Percentiles rank a stretch among this genome's conserved stretches.
phyloP scores from a whole-genome alignment of 805 yeast genomes.

The Jamesozyma rosinii region DNA sequence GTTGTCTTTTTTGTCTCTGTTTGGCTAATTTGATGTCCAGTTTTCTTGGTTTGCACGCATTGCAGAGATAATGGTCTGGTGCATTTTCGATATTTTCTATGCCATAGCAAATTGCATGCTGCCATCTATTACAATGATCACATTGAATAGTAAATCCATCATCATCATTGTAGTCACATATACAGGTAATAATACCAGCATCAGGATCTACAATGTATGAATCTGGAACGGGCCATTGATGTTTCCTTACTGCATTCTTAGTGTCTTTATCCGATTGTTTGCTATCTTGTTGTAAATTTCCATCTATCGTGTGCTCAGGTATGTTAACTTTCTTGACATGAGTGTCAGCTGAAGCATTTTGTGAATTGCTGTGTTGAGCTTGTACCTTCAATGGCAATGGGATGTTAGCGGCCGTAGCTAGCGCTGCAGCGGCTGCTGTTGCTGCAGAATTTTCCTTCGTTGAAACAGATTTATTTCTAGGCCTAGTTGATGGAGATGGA shows the following conservation, averaged over 20 bases:
- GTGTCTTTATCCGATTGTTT: background rate
- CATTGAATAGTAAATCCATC: slow-evolving; percentile 94
- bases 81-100: slow-evolving; percentile 61
- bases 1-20: slow-evolving; percentile 28
- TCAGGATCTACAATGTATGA: slow-evolving; percentile 67
- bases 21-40: slow-evolving; percentile 38
- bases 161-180: slow-evolving; percentile 79
- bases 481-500: background rate
- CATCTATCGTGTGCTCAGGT: background rate
- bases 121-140: slow-evolving; percentile 88
- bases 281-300: background rate
- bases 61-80: slow-evolving; percentile 77
- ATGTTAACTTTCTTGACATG: slow-evolving; percentile 1
- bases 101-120: slow-evolving; percentile 86
- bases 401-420: slow-evolving; percentile 71
- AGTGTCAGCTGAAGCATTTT: background rate
- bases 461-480: background rate
- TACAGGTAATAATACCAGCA: slow-evolving; percentile 79
- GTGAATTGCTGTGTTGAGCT: background rate
- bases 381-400: slow-evolving; percentile 46
- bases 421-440: slow-evolving; percentile 66
- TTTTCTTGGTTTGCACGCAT: slow-evolving; percentile 54
- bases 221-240: slow-evolving; percentile 28
- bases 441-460: slow-evolving; percentile 7
- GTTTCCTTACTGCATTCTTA: slow-evolving; percentile 3